These are phyloP conservation scores for Penicillium brevicompactum DNA, from an alignment of 2,329 filamentous ascomycete species.

Conservation along the genomic window DNA sequence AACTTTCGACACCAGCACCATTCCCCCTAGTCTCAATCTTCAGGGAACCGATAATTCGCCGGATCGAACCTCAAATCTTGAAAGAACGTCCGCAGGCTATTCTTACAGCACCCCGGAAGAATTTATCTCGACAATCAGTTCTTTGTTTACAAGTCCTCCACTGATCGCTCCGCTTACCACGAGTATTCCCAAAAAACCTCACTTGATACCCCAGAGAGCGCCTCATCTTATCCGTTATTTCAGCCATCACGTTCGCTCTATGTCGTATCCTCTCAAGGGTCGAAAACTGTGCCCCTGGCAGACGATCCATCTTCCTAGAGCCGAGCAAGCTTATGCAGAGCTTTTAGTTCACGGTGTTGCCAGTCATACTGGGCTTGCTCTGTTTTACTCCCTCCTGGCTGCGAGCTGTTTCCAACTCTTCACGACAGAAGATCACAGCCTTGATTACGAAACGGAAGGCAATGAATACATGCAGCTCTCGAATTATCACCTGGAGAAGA, in stretches of 20 bases:
- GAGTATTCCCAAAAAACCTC: not conserved
- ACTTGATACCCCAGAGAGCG: not conserved
- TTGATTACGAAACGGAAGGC: not conserved
- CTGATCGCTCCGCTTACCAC: not conserved
- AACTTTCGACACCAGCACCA: not conserved
- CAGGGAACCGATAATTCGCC: not conserved
- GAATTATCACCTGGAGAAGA: conserved; percentile 18
- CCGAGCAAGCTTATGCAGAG: conserved; percentile 20
- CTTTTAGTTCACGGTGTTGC: conserved; percentile 8
- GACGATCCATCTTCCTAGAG: conserved; percentile 20
- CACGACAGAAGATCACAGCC: not conserved
- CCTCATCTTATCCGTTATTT: not conserved
- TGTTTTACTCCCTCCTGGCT: conserved; percentile 22
- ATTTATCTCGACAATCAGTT: not conserved
- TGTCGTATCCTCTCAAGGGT: conserved; percentile 16
- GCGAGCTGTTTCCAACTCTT: conserved; percentile 16
- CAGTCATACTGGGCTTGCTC: conserved; percentile 16
- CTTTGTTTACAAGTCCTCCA: not conserved
- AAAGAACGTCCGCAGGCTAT: not conserved
- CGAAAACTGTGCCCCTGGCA: conserved; percentile 24
- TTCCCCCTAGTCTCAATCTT: not conserved
- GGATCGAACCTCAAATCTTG: not conserved
- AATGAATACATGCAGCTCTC: conserved; percentile 9
- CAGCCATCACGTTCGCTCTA: conserved; percentile 12
- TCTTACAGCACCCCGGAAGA: not conserved